Base-by-base conservation (phyloP, 2,329 filamentous ascomycete species). In the Aureobasidium sp. region DNA sequence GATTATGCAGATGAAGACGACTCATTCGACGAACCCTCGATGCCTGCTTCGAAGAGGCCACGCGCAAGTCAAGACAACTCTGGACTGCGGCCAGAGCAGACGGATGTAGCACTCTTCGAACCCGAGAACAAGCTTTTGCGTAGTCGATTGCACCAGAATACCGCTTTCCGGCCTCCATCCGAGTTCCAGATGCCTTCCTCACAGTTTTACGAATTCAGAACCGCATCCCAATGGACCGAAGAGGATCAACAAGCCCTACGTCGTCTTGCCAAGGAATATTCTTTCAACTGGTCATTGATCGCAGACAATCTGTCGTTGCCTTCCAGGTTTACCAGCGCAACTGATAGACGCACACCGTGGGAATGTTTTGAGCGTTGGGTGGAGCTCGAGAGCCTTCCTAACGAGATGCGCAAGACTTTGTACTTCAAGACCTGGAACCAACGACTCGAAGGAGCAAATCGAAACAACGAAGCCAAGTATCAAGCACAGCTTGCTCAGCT, bases 311-410 rank as follows among this genome's bases (percentile, higher is more conserved):
- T 97, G 50, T 79, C 82, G 1, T 79, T 85, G 14, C 82, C 81
- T 49, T 94, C 89, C 0, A 67, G 83, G 12, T 94, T 89, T 64
- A 79, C 83, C n/a, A 91, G 90, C 17, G 89, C 88, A 1, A 83
- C 89, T 10, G 91, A 97, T 66, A 80, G 93, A 57, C 81, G 93
- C 42, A 97, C 91, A 2, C 90, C 91, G 0, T 98, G 93, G 93
- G 93, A 98, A 71, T 98, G 93, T 66, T 98, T 98, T 62, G 93
- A 98, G 70, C 81, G 93, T 38, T 98, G 91, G 91, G 86, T 96
- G 52, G 84, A 87, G 60, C 74, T 97, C 11, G 93, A 97, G 70
- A 90, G 90, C 1, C 75, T 96, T 32, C 91, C 93, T 4, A 81
- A 85, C 10, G 93, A 98, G 59, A 94, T 97, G 85, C 84, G 86